A percentile compares a stretch with the other conserved stretches of the same genome.
Evolutionary conservation across 2,329 filamentous ascomycete genomes (phyloP).

Genomic region (Chaetothyriales sp.): DNA sequence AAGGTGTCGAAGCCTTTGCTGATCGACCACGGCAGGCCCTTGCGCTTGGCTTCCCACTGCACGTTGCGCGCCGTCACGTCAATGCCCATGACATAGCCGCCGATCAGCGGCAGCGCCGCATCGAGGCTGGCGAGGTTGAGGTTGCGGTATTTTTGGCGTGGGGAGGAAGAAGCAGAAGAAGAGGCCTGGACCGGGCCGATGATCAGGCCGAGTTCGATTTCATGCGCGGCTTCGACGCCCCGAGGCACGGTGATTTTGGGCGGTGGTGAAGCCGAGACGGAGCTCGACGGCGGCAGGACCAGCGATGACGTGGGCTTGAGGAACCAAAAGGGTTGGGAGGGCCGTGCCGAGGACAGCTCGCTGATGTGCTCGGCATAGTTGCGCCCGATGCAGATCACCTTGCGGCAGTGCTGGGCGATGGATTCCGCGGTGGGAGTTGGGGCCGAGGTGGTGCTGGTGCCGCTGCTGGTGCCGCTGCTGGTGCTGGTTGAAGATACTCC

Average conservation of each 20-base stretch:
- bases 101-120: slow-evolving; percentile 60
- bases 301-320: slow-evolving; percentile 85
- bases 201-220: slow-evolving; percentile 83
- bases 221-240: slow-evolving; percentile 80
- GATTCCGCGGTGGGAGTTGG: slow-evolving; percentile 25
- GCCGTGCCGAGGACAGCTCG: slow-evolving; percentile 74
- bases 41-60: slow-evolving; percentile 93
- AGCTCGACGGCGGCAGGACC: slow-evolving; percentile 52
- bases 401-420: slow-evolving; percentile 41
- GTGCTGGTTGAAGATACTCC: too few species aligned
- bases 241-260: slow-evolving; percentile 61
- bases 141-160: slow-evolving; percentile 43
- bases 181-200: slow-evolving; percentile 33
- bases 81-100: slow-evolving; percentile 76
- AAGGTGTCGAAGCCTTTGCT: slow-evolving; percentile 98
- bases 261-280: neutral
- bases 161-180: neutral
- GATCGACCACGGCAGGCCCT: slow-evolving; percentile 90
- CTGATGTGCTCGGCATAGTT: slow-evolving; percentile 96
- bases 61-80: slow-evolving; percentile 96
- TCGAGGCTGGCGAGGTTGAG: slow-evolving; percentile 50
- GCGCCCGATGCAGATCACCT: slow-evolving; percentile 85
- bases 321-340: slow-evolving; percentile 98
- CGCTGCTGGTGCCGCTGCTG: neutral
- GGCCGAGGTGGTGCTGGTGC: slow-evolving; percentile 15